Evolutionary conservation across 2,329 filamentous ascomycete species (phyloP), one percentile per base, ranked within the genome.

Genomic region (Tetracladium maxilliforme): DNA sequence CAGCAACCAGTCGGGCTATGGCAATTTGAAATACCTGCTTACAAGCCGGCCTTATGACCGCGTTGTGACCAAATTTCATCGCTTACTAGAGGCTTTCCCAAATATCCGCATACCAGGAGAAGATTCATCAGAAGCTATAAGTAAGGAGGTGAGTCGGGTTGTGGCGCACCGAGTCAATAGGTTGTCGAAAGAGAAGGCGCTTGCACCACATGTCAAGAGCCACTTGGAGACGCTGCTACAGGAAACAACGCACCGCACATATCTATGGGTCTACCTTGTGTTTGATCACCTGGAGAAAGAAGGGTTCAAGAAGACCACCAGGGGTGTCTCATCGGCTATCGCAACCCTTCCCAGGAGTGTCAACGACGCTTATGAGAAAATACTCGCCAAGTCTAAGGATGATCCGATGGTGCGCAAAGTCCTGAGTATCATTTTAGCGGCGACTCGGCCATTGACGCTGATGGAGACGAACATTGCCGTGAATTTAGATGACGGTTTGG

Each of bases 51-150:
- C 49, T 4, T 49, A 52, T 30, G 21, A 40, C 1, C 23, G 42
- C 2, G 45, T 51, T 13, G 16, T 43, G 11, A 28, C 21, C 1
- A 15, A 35, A 15, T 49, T 54, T 12, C 13, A 25, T 3, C 16
- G 7, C 6, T 23, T 48, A 1, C 22, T 33, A 1, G 9, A 33
- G 0, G 15, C 8, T 1, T 44, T 48, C 16, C 42, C 44, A 6
- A 30, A 37, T 14, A 44, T 54, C 23, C 44, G 27, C 8, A 46
- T 56, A 28, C 39, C 36, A 15, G 52, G 49, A 16, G 51, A 54
- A 14, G 40, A 48, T 12, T 33, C 52, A 7, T 50, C 44, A 4
- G 42, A 48, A 15, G 29, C 19, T 0, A 56, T 54, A 12, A 40
- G 41, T 15, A 21, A 39, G 14, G 52, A 56, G 26, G 40, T 56